Base-by-base conservation (phyloP, 306 rosid genomes). In the Glycyrrhiza uralensis region DNA sequence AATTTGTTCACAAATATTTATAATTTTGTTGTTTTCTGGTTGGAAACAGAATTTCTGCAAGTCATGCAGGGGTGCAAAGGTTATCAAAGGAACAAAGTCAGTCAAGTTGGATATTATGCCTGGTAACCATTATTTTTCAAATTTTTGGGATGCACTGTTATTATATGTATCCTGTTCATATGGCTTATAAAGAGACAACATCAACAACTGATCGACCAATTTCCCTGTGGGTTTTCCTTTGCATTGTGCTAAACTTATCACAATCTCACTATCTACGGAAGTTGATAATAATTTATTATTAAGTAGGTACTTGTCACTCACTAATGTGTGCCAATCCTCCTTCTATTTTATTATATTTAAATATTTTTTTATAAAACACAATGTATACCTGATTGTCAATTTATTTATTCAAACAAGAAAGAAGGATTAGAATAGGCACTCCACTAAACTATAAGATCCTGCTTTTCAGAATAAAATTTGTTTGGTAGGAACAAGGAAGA, bases 41-140 rank as follows among this genome's bases (percentile, higher is more conserved):
- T 79, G 45, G 61, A 13, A 26, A 50, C 75, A 82, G 86, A 74
- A 19, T 82, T 86, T 71, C 73, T 92, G 97, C 86, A 77, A 83
- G 77, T 86, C 98, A 4, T 92, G 98, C 81, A 83, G 54, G 59
- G 96, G 98, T 58, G 84, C 80, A 51, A 85, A 90, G 69, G 88
- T 92, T 41, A 72, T 72, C 57, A 79, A 46, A 79, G 91, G 89
- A 73, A 67, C 79, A 74, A 92, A 92, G 78, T 64, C 92, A 0
- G 85, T 90, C 75, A 92, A 88, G 74, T 18, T 88, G 80, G 90
- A 90, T 79, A 74, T 90, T 56, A 1, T 79, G 68, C 78, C 98
- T 69, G 98, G 95, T 86, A 83, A 74, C 20, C 33, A 23, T 69
- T 54, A 52, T 63, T 44, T 57, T 39, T 65, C 2, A 5, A 13